Evolutionary conservation across 257 asterid genomes (phyloP).

Genomic region (Jacaranda mimosifolia): DNA sequence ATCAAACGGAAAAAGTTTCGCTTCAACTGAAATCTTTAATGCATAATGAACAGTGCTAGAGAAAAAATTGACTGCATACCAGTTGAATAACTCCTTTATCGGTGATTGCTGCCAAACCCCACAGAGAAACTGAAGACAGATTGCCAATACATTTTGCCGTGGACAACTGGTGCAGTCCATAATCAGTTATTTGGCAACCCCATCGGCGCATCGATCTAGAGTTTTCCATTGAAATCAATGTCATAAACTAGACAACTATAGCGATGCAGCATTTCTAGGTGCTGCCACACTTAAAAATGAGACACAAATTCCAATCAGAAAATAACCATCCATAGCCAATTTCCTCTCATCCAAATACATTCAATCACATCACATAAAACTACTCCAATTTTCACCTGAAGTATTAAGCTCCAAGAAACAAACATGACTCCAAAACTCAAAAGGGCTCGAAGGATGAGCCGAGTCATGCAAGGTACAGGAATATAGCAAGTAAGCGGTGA

Average conservation of each 20-base stretch:
- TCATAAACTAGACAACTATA: background rate
- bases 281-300: background rate
- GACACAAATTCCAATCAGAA: background rate
- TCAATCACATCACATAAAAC: background rate
- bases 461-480: too few relatives aligned
- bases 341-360: too few relatives aligned
- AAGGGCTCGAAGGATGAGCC: background rate
- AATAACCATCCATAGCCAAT: background rate
- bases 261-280: too few relatives aligned
- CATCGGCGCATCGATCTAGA: slow-evolving; percentile 91
- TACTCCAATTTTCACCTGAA: background rate
- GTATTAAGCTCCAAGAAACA: slow-evolving; percentile 3
- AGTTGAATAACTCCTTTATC: slow-evolving; percentile 74
- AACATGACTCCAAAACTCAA: background rate
- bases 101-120: slow-evolving; percentile 86
- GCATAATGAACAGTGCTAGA: background rate
- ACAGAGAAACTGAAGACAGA: slow-evolving; percentile 78
- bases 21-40: too few relatives aligned
- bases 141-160: slow-evolving; percentile 77
- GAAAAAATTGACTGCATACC: slow-evolving; percentile 42
- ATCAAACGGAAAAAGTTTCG: too few relatives aligned
- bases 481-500: too few relatives aligned
- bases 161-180: slow-evolving; percentile 73
- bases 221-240: background rate
- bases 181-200: slow-evolving; percentile 94